Conservation (phyloP, 2,329 filamentous ascomycete genomes). For the Escovopsis weberi region DNA sequence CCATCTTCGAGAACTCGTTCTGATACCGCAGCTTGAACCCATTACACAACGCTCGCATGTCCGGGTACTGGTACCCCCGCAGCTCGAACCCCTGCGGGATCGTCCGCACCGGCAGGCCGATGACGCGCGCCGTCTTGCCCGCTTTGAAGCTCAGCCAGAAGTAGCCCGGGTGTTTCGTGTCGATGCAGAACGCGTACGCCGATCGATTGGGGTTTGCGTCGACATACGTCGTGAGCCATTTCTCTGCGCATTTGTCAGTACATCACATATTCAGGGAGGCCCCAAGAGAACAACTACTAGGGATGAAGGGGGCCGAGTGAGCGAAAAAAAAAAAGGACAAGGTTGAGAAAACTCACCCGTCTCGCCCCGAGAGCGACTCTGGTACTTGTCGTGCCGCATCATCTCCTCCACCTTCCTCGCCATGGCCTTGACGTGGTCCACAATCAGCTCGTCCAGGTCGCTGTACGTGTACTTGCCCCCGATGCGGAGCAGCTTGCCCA, state of each 20-base stretch:
- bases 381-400: conserved; percentile 88
- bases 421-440: conserved; percentile 96
- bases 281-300: too few species aligned
- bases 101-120: conserved; percentile 75
- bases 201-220: conserved; percentile 90
- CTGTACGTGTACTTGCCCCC: conserved; percentile 82
- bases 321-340: not conserved
- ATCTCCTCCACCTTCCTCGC: conserved; percentile 94
- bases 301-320: too few species aligned
- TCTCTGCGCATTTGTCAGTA: conserved; percentile 41
- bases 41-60: conserved; percentile 91
- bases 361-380: conserved; percentile 62
- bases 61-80: conserved; percentile 75
- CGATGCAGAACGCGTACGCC: conserved; percentile 91
- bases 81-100: conserved; percentile 90
- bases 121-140: conserved; percentile 56
- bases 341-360: conserved; percentile 52
- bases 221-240: conserved; percentile 92
- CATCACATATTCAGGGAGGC: too few species aligned
- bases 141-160: conserved; percentile 97
- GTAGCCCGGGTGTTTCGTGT: conserved; percentile 82
- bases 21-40: conserved; percentile 80
- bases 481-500: conserved; percentile 74
- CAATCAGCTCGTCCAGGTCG: conserved; percentile 93
- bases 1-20: conserved; percentile 50